Evolutionary conservation across 2,329 filamentous ascomycete genomes (phyloP).

Genomic region (Beauveria bassiana): DNA sequence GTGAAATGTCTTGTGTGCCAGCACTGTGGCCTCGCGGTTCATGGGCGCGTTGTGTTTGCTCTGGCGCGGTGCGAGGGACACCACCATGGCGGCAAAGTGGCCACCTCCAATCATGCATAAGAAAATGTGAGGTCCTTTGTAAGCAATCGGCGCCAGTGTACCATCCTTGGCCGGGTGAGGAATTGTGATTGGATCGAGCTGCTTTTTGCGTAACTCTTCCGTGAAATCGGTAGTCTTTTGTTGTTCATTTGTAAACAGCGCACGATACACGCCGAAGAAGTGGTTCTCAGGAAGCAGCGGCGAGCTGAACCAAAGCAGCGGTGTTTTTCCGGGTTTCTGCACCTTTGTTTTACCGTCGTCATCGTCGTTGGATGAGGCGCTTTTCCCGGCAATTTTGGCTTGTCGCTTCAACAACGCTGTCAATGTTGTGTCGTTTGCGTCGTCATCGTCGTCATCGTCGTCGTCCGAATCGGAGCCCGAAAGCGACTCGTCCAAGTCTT

Average conservation of each 20-base stretch:
- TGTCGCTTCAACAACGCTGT: constrained; percentile 75
- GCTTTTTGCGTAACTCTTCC: constrained; percentile 66
- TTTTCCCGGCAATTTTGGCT: constrained; percentile 59
- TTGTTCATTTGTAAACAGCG: constrained; percentile 68
- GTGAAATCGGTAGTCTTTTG: constrained; percentile 54
- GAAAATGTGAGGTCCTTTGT: constrained; percentile 78
- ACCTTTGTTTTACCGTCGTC: constrained; percentile 41
- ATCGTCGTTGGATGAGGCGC: constrained; percentile 42
- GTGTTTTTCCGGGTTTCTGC: constrained; percentile 56
- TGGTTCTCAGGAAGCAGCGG: constrained; percentile 66
- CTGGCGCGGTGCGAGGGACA: constrained; percentile 75
- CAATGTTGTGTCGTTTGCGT: constrained; percentile 59
- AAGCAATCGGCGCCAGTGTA: constrained; percentile 43
- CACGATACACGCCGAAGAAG: constrained; percentile 79
- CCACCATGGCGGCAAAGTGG: constrained; percentile 94
- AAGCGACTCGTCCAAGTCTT: constrained; percentile 80
- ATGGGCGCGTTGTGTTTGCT: constrained; percentile 64
- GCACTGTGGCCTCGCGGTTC: constrained; percentile 76
- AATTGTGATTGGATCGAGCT: constrained; percentile 56
- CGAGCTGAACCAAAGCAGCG: constrained; percentile 80
- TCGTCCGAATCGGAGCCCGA: constrained; percentile 78
- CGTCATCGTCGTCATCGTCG: constrained; percentile 61
- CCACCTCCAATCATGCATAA: constrained; percentile 98
- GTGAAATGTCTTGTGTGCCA: constrained; percentile 97
- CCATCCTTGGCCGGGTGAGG: constrained; percentile 52